phyloP scores from a whole-genome alignment of 441 rosid genomes.

The Arabidopsis lyrata region DNA sequence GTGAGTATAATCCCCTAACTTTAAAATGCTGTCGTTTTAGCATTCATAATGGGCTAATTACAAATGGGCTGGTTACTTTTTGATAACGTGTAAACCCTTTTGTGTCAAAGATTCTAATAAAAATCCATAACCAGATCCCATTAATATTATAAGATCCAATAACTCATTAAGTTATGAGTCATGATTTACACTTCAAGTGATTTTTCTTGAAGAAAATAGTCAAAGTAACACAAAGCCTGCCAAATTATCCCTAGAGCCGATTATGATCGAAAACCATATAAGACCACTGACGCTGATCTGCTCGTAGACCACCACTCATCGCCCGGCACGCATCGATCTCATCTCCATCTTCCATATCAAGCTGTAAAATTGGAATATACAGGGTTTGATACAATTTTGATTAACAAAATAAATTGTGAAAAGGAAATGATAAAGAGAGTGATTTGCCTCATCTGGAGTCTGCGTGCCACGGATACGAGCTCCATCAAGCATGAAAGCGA shows the following conservation, averaged over 20 bases:
- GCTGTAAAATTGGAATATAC: conserved; percentile 47
- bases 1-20: not conserved
- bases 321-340: conserved; percentile 62
- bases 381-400: not conserved
- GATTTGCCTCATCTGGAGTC: conserved; percentile 52
- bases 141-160: no score
- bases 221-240: not conserved
- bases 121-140: no score
- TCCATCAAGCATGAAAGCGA: conserved; percentile 73
- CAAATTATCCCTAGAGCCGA: not conserved
- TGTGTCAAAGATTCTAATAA: not conserved
- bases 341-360: conserved; percentile 87
- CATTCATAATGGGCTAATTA: not conserved
- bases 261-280: conserved; percentile 26
- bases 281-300: not conserved
- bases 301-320: conserved; percentile 9
- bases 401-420: not conserved
- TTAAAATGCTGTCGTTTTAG: not conserved
- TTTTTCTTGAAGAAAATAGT: no score
- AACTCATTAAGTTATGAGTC: no score
- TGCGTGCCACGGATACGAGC: conserved; percentile 63
- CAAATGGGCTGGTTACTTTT: conserved; percentile 1
- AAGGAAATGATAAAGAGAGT: not conserved
- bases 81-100: not conserved
- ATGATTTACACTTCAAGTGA: no score